These are phyloP conservation scores for Aspergillus sp. DNA, from an alignment of 2,329 filamentous ascomycete species.

Conservation along the genomic window DNA sequence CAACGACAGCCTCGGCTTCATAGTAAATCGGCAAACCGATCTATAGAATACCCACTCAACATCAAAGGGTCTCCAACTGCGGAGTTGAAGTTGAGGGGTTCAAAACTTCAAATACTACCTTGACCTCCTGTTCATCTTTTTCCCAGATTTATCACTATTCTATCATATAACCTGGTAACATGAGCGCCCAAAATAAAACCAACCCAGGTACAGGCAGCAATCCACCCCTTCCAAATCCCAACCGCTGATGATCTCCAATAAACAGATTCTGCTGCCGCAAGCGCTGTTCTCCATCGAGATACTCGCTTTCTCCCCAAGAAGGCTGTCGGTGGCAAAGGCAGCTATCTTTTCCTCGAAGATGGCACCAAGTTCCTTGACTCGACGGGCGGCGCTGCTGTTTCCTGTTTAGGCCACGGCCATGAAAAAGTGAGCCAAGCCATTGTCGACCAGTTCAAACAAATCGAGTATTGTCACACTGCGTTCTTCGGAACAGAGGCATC, in stretches of 20 bases:
- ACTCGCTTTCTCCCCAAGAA: constrained; percentile 48
- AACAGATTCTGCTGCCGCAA: constrained; percentile 11
- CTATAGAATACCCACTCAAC: constrained; percentile 11
- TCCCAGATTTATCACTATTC: neutral
- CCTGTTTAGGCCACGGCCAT: constrained; percentile 68
- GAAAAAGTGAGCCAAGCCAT: constrained; percentile 61
- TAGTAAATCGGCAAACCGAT: constrained; percentile 28
- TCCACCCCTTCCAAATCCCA: neutral
- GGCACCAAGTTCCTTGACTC: constrained; percentile 68
- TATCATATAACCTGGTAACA: neutral
- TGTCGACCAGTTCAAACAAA: constrained; percentile 56
- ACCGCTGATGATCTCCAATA: neutral
- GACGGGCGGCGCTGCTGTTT: constrained; percentile 70
- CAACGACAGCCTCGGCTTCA: constrained; percentile 31
- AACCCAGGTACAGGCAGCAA: constrained; percentile 5
- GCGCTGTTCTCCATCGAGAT: constrained; percentile 53
- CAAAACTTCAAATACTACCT: no score
- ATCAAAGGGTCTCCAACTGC: neutral
- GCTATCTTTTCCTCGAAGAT: constrained; percentile 53
- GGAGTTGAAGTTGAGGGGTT: no score
- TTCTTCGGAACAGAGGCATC: constrained; percentile 57
- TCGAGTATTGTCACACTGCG: constrained; percentile 60
- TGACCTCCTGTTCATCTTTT: no score
- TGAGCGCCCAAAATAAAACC: neutral
- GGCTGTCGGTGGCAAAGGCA: constrained; percentile 51